Base-by-base conservation (phyloP, 2,329 filamentous ascomycete genomes). In the Fusarium brevicatenulatum region DNA sequence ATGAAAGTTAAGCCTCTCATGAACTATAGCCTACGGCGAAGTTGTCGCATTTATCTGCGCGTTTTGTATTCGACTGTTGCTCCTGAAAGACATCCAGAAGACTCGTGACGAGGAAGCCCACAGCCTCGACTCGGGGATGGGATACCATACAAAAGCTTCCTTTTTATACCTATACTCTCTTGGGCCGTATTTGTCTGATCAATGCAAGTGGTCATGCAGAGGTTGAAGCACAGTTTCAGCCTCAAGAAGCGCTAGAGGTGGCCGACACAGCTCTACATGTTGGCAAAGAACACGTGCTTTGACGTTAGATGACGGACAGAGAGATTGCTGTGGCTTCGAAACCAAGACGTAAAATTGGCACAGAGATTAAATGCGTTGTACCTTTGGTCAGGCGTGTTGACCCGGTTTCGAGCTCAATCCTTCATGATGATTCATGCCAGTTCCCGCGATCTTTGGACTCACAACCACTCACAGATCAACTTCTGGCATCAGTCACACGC, bases 171-270 rank as follows among this genome's bases (percentile, higher is more conserved):
- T 11, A 21, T 32, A 21, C 18, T 21, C 40, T 28, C 9, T 30
- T 44, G 42, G 19, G 23, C 12, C 19, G 39, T 18, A 12, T 42
- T 46, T 49, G 10, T 30, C 30, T 44, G 39, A 32, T 52, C 30
- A 58, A 37, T 23, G 12, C 18, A 34, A 21, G 5, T 43, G 23
- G 30, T 8, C 23, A 9, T 21, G 23, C 34, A 21, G 32, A 25
- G 40, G 46, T 58, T 47, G 39, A 43, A 57, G 58, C 34, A 68
- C 50, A 63, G 57, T 75, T 60, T 75, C 66, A 66, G 60, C 57
- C 57, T 61, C 63, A 64, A 65, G 57, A 49, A 49, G 21, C 43
- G 4, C 42, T 39, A 34, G 15, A 36, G 25, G 57, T 25, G 36
- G 46, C 23, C 23, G 50, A 58, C 37, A 21, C 40, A 58, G 40